Percentiles rank a stretch among this genome's conserved stretches.
Conservation (phyloP, 257 asterid species). For the Solanum pimpinellifolium region DNA sequence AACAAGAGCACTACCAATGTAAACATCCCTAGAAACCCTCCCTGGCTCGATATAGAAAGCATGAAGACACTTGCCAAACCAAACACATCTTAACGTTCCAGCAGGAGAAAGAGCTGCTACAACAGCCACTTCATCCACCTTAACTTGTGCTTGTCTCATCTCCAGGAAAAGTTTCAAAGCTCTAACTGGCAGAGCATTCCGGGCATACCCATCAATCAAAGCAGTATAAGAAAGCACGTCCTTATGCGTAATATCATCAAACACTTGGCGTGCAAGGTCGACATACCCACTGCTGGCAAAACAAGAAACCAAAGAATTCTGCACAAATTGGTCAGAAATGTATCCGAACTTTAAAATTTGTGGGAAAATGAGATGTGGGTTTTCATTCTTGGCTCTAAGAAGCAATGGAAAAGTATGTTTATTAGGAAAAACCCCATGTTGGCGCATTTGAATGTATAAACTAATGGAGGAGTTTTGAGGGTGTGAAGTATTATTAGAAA, state of each 20-base stretch:
- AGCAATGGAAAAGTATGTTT: slow-evolving; percentile 49
- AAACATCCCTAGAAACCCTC: slow-evolving; percentile 29
- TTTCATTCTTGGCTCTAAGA: slow-evolving; percentile 28
- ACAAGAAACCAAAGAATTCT: slow-evolving; percentile 25
- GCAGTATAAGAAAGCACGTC: slow-evolving; percentile 42
- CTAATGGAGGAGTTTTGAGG: slow-evolving; percentile 17
- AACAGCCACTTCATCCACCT: slow-evolving; percentile 38
- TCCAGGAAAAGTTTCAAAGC: slow-evolving; percentile 34
- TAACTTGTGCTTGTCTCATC: slow-evolving; percentile 21
- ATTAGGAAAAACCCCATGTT: slow-evolving; percentile 26
- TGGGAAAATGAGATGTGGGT: slow-evolving; percentile 23
- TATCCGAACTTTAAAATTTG: slow-evolving; percentile 33
- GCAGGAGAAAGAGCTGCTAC: slow-evolving; percentile 34
- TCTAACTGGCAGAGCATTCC: slow-evolving; percentile 9
- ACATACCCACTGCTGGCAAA: slow-evolving; percentile 10
- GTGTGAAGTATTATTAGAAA: slow-evolving; percentile 10
- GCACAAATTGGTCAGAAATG: slow-evolving; percentile 28
- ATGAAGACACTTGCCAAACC: slow-evolving; percentile 45
- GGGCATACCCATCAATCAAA: slow-evolving; percentile 30
- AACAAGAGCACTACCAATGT: slow-evolving; percentile 31
- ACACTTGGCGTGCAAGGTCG: slow-evolving; percentile 26
- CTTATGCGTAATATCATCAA: slow-evolving; percentile 27
- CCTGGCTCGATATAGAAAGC: slow-evolving; percentile 38
- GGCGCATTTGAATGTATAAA: slow-evolving; percentile 25
- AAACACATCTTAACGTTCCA: slow-evolving; percentile 20